These are phyloP conservation scores for Knoxia roxburghii DNA, from an alignment of 257 asterid genomes.

Conservation along the genomic window DNA sequence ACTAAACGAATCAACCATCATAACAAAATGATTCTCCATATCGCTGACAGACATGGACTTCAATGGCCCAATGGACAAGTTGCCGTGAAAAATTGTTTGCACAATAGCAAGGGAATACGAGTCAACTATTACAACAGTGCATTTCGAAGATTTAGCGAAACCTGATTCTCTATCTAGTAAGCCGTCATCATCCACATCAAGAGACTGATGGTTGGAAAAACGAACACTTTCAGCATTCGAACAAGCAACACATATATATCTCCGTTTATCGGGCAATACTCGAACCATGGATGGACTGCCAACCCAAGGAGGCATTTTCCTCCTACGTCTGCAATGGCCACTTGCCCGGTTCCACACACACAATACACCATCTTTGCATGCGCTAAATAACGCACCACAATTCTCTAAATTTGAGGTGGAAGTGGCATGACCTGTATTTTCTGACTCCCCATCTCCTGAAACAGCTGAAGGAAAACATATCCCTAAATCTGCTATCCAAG, in stretches of 20 bases:
- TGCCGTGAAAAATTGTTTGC: constrained; percentile 82
- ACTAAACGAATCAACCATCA: constrained; percentile 74
- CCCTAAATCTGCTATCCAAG: constrained; percentile 71
- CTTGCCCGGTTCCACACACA: constrained; percentile 88
- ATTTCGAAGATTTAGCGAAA: constrained; percentile 38
- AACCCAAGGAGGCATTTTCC: constrained; percentile 96
- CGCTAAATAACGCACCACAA: constrained; percentile 69
- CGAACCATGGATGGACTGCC: constrained; percentile 71
- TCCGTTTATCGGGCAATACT: constrained; percentile 55
- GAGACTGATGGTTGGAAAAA: constrained; percentile 31
- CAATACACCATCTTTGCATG: constrained; percentile 77
- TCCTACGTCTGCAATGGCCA: constrained; percentile 86
- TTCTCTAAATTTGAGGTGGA: constrained; percentile 33
- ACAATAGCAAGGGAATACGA: constrained; percentile 67
- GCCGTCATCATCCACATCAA: constrained; percentile 30
- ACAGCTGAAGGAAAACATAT: constrained; percentile 67
- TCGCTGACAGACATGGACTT: constrained; percentile 62
- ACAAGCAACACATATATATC: constrained; percentile 77
- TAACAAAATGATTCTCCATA: constrained; percentile 54
- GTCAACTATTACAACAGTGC: constrained; percentile 67
- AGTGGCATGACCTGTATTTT: constrained; percentile 29
- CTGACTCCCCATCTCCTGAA: constrained; percentile 40
- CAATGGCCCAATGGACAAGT: constrained; percentile 65
- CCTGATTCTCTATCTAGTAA: constrained; percentile 36
- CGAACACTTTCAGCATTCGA: constrained; percentile 33